These are phyloP conservation scores for Penicillium palitans DNA, from an alignment of 2,329 filamentous ascomycete genomes.

Conservation along the genomic window DNA sequence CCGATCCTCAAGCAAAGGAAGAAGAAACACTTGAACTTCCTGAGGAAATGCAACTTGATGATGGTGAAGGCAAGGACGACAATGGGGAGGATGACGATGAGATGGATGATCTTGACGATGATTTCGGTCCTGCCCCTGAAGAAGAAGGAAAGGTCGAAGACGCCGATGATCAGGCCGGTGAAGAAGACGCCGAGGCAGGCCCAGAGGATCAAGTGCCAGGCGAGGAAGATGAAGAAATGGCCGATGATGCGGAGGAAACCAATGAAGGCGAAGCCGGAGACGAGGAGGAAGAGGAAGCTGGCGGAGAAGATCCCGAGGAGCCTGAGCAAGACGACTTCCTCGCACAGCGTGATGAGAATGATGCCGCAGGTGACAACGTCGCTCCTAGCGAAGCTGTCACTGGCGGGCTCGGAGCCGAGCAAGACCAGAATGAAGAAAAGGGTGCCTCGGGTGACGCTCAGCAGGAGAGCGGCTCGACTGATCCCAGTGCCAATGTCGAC, in stretches of 20 bases:
- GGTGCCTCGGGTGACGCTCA: conserved; percentile 50
- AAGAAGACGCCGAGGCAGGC: conserved; percentile 32
- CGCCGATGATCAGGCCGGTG: conserved; percentile 31
- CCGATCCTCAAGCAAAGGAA: conserved; percentile 76
- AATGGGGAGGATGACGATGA: conserved; percentile 46
- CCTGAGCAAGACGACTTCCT: conserved; percentile 51
- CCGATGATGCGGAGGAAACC: conserved; percentile 48
- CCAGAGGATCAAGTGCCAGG: conserved; percentile 35
- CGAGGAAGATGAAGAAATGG: conserved; percentile 38
- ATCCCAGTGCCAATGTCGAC: conserved; percentile 49
- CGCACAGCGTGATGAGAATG: conserved; percentile 50
- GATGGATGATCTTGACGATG: conserved; percentile 48
- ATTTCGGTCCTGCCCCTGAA: conserved; percentile 41
- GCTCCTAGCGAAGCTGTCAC: conserved; percentile 45
- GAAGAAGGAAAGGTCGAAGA: conserved; percentile 39
- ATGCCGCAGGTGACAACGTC: conserved; percentile 57
- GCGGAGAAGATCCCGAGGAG: conserved; percentile 52
- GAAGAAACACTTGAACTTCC: conserved; percentile 80
- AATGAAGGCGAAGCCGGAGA: conserved; percentile 49
- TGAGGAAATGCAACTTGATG: conserved; percentile 83
- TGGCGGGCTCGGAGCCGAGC: conserved; percentile 40
- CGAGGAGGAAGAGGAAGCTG: conserved; percentile 47
- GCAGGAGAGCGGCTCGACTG: conserved; percentile 45
- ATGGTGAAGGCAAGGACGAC: conserved; percentile 60
- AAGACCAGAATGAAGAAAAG: conserved; percentile 46